Evolutionary conservation across 495 filamentous ascomycete genomes (phyloP), one percentile per base, ranked within the genome.

Genomic region (Penicillium samsonianum): DNA sequence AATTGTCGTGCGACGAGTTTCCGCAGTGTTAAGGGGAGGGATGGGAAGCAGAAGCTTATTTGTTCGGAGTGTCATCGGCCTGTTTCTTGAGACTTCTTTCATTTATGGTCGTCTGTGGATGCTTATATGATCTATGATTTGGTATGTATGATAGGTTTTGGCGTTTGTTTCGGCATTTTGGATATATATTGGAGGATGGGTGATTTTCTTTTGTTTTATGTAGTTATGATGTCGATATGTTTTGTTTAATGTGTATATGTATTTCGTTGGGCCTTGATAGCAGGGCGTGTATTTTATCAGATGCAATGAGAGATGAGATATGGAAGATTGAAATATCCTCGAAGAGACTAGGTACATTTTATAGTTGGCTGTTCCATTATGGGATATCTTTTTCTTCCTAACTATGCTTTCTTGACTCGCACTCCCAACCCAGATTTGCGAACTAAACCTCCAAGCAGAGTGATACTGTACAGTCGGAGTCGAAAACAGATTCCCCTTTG

Each of bases 1-100:
- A 68, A 72, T 43, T 86, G 83, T 65, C 69, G 70, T 5, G 75
- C 79, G 1, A 73, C 64, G 19, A 82, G 74, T 56, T 86, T 86
- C 59, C 79, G 76, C 35, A 80, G 78, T 23, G 80, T 70, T 46
- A 76, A 76, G 47, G 73, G 61, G 9, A 68, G 74, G 28, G 71
- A 67, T 52, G 77, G 79, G 49, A 75, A 75, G 58, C 76, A 78
- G 68, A 74, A 68, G 31, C 63, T 86, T 64, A 78, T 82, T 28
- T 86, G 83, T 65, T 75, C 73, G 40, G 73, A 65, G 14, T 86
- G 82, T 70, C 67, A 68, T 50, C 70, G 59, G 22, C 61, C 73
- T 48, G 47, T 68, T 53, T 33, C 55, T 53, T 67, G 33, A 31
- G 23, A 45, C 46, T 43, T 8, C 5, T 20, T 19, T 38, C 14